A percentile compares a stretch with the other conserved stretches of the same genome.
Evolutionary conservation across 768 basidiomycete species (phyloP).

Genomic region (Serendipita sp.): DNA sequence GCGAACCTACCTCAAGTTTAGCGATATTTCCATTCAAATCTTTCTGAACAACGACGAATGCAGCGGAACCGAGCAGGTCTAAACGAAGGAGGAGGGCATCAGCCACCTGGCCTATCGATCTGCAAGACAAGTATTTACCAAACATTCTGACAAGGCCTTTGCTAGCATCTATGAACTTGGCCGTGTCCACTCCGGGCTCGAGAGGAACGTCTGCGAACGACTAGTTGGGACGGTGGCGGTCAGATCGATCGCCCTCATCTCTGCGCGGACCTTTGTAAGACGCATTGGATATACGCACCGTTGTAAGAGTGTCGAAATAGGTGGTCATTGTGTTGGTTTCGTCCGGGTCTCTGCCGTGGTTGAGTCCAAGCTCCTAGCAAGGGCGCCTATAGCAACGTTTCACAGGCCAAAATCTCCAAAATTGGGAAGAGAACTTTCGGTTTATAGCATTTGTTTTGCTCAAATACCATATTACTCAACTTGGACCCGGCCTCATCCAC

Average conservation of each 20-base stretch:
- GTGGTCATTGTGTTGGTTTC: constrained; percentile 13
- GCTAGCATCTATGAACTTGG: constrained; percentile 74
- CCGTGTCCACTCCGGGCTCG: constrained; percentile 77
- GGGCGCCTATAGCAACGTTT: too few relatives aligned
- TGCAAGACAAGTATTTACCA: constrained; percentile 31
- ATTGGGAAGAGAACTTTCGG: neutral
- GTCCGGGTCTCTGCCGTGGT: too few relatives aligned
- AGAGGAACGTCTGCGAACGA: constrained; percentile 87
- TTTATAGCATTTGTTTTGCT: neutral
- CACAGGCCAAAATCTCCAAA: neutral
- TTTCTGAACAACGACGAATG: constrained; percentile 67
- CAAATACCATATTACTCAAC: too few relatives aligned
- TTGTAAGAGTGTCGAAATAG: constrained; percentile 17
- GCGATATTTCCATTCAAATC: constrained; percentile 87
- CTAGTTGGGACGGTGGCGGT: constrained; percentile 27
- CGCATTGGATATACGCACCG: constrained; percentile 7
- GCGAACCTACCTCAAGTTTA: constrained; percentile 30
- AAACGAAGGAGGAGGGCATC: neutral
- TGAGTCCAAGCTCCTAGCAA: too few relatives aligned
- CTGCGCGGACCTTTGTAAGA: too few relatives aligned
- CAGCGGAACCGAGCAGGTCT: constrained; percentile 78
- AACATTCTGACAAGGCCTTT: constrained; percentile 82
- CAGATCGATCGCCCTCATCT: neutral
- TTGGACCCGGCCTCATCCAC: neutral
- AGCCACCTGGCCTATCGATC: neutral